phyloP scores from a whole-genome alignment of 2,329 filamentous ascomycete genomes.

The Pseudogymnoascus sp. region DNA sequence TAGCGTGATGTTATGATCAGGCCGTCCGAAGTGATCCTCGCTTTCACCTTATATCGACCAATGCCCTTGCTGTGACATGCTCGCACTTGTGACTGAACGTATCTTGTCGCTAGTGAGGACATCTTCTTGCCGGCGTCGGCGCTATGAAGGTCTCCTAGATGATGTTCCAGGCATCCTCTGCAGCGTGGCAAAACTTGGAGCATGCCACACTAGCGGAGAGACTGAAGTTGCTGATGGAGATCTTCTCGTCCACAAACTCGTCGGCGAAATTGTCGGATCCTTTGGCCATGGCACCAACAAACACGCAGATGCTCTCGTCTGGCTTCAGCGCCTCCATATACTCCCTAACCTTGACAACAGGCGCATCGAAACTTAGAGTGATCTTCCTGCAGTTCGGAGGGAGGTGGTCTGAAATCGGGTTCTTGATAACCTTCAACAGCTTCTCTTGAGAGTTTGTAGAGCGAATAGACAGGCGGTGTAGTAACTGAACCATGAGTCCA shows the following conservation, averaged over 20 bases:
- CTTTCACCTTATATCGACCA: slow-evolving; percentile 29
- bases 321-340: slow-evolving; percentile 72
- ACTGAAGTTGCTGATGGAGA: slow-evolving; percentile 97
- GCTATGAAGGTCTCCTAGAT: slow-evolving; percentile 46
- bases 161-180: slow-evolving; percentile 92
- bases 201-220: slow-evolving; percentile 95
- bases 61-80: slow-evolving; percentile 14
- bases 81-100: slow-evolving; percentile 1
- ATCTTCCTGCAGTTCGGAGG: slow-evolving; percentile 97
- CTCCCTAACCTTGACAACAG: slow-evolving; percentile 77
- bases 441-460: slow-evolving; percentile 97
- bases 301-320: slow-evolving; percentile 93
- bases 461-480: slow-evolving; percentile 90
- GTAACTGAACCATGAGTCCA: slow-evolving; percentile 94
- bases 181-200: slow-evolving; percentile 98
- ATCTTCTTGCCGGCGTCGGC: slow-evolving; percentile 5
- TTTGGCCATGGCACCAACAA: slow-evolving; percentile 98
- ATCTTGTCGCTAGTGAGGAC: slow-evolving; percentile 4
- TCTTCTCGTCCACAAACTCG: slow-evolving; percentile 88
- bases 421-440: slow-evolving; percentile 92
- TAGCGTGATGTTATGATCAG: slow-evolving; percentile 67
- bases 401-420: slow-evolving; percentile 93
- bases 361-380: slow-evolving; percentile 88
- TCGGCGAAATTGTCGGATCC: slow-evolving; percentile 94
- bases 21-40: slow-evolving; percentile 30